Base-by-base conservation (phyloP, 2,329 filamentous ascomycete genomes). In the Penicillium italicum region DNA sequence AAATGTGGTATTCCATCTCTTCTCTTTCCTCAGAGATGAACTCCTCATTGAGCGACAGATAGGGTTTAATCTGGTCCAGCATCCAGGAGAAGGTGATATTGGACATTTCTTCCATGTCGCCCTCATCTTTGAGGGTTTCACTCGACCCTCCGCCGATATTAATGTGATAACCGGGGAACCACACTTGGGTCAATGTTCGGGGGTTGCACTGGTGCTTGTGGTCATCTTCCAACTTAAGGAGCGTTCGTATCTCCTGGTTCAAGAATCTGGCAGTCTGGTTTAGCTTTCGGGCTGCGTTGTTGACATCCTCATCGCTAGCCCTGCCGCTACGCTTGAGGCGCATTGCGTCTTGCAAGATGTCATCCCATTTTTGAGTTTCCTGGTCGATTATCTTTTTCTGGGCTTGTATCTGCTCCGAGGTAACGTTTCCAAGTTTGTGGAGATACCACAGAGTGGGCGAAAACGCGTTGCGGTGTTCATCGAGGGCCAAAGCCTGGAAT, bases 131-230 rank as follows among this genome's bases (percentile, higher is more conserved):
- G n/a, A 62, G 41, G 5, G 67, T 64, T 22, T 71, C 67, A 3
- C 50, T 50, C 40, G 75, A 77, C 0, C 79, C 77, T 26, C 80
- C 81, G 3, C 81, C 81, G 2, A 82, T 69, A 53, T 82, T 80
- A 10, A 76, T 74, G 61, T 84, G 81, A 28, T 74, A 76, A 10
- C 81, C 81, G 0, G 80, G 80, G 53, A 83, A 83, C 81, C 81
- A 83, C 9, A 79, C 77, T 64, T 83, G 80, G n/a, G 76, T 73
- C 28, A 82, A 66, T 26, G 62, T 68, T n/a, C 68, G 61, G 31
- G 60, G 57, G 11, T 45, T n/a, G 8, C 42, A 20, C 5, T 54
- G 41, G 37, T 58, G 51, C n/a, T 60, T 59, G n/a, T 60, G n/a
- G 31, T 52, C 53, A 1, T 55, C 53, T 31, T 55, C 26, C 34